A percentile compares a stretch with the other conserved stretches of the same genome.
These are phyloP conservation scores for Aspergillus steynii DNA, from an alignment of 495 filamentous ascomycete species.

Conservation along the genomic window DNA sequence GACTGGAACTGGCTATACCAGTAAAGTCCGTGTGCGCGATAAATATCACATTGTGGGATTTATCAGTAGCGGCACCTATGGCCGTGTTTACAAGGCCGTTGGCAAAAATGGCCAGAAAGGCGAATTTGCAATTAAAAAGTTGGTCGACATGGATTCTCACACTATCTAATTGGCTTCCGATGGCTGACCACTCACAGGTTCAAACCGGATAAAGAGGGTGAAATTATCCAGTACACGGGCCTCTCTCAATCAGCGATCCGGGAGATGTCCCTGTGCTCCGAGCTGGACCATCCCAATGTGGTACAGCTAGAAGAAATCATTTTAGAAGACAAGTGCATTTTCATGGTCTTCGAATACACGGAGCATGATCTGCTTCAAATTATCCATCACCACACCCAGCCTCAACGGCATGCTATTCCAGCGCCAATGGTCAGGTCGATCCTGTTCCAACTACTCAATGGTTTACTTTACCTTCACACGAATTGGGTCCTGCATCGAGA, in stretches of 20 bases:
- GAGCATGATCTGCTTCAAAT: conserved; percentile 97
- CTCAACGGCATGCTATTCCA: conserved; percentile 81
- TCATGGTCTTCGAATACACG: conserved; percentile 99
- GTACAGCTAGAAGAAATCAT: conserved; percentile 95
- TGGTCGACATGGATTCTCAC: conserved; percentile 14
- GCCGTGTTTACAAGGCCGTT: conserved; percentile 92
- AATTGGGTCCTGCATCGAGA: conserved; percentile 98
- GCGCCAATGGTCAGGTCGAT: conserved; percentile 86
- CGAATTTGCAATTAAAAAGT: conserved; percentile 97
- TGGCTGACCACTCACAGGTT: conserved; percentile 57
- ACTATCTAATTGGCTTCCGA: conserved; percentile 2
- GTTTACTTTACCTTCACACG: conserved; percentile 88
- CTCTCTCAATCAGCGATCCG: conserved; percentile 96
- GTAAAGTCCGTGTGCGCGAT: conserved; percentile 86
- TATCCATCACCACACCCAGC: conserved; percentile 95
- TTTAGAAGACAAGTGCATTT: conserved; percentile 97
- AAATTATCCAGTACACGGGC: conserved; percentile 90
- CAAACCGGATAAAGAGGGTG: conserved; percentile 99
- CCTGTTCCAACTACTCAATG: conserved; percentile 91
- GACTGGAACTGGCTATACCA: conserved; percentile 61
- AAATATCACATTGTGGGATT: conserved; percentile 96
- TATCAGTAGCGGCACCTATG: conserved; percentile 98
- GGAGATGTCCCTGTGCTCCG: conserved; percentile 98
- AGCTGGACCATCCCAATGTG: conserved; percentile 85
- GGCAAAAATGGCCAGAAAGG: conserved; percentile 71